Base-by-base conservation (phyloP, 805 yeast genomes). In the Zygoascus flipseniorum region DNA sequence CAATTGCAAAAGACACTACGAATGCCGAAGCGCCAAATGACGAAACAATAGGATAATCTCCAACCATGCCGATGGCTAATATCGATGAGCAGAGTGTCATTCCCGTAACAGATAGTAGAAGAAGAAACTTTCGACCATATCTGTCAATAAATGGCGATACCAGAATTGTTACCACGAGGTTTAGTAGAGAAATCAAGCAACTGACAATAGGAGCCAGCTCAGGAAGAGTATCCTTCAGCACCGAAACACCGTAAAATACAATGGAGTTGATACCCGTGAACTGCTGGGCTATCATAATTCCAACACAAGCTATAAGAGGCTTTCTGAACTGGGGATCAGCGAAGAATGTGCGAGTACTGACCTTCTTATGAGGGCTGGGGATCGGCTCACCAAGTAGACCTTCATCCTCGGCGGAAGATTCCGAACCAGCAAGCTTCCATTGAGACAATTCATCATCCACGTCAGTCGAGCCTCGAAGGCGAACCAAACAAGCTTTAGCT, bases 201-300 rank as follows among this genome's bases (percentile, higher is more conserved):
- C 90, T 92, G 60, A 90, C 79, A 9, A 77, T 60, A 5, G 85
- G 79, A 1, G 97, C 83, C 52, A 79, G 74, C 11, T 78, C 70
- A 1, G 98, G 97, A 57, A 89, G 76, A 4, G 86, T 71, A 8
- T 79, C 72, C n/a, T 83, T 74, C 50, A 93, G 73, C 0, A 92
- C 86, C 13, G 87, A 80, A 5, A 92, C 97, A 4, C 99, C 99
- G 67, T 92, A 93, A 65, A 92, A 88, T 19, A 93, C 81, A 55
- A 93, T 89, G 1, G 96, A 82, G 67, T 93, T 93, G 65, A 93
- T 87, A 35, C 99, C 99, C 61, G 89, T 82, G 54, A 92, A 80
- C 67, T 93, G 99, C 71, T 93, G 99, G 16, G 90, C 84, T 19
- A 83, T 71, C 74, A 90, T 78, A 16, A 89, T 76, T 1, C 85